These are phyloP conservation scores for Backusella parvicylindrica DNA, from an alignment of 192 early-diverging fungal genomes.

Conservation along the genomic window DNA sequence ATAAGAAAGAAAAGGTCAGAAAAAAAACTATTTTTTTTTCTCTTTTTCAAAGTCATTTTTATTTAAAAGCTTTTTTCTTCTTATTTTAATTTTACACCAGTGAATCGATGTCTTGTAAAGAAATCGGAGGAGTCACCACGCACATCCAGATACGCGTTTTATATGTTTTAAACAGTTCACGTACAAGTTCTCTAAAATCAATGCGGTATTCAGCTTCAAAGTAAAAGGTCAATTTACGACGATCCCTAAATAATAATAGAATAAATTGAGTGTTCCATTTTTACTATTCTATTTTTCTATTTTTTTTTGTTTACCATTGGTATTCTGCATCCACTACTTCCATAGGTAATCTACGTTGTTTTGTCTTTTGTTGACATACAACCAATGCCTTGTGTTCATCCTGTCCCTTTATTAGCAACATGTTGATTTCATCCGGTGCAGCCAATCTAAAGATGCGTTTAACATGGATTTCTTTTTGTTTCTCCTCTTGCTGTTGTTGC, in stretches of 20 bases:
- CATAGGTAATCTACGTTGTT: conserved; percentile 91
- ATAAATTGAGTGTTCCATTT: neutral
- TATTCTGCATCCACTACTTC: conserved; percentile 96
- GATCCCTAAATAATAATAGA: conserved; percentile 59
- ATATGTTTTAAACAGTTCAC: conserved; percentile 95
- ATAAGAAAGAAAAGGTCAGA: neutral
- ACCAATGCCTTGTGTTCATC: conserved; percentile 89
- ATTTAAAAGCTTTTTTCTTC: neutral
- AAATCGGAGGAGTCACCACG: conserved; percentile 3
- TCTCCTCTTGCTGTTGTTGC: conserved; percentile 44
- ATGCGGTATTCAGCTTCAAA: conserved; percentile 94
- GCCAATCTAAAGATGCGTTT: conserved; percentile 91
- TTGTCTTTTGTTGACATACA: conserved; percentile 87
- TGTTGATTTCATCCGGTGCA: conserved; percentile 72
- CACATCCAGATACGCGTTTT: conserved; percentile 98
- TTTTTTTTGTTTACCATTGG: conserved; percentile 70
- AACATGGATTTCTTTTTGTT: conserved; percentile 77
- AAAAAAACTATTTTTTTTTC: neutral
- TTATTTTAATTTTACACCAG: neutral
- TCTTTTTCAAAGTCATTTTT: neutral
- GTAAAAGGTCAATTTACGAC: conserved; percentile 95
- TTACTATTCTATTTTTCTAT: neutral
- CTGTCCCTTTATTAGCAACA: conserved; percentile 75
- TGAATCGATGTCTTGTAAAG: neutral
- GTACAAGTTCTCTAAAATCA: conserved; percentile 94